Evolutionary conservation across 2,329 filamentous ascomycete species (phyloP).

Genomic region (Aspergillus nomiae): DNA sequence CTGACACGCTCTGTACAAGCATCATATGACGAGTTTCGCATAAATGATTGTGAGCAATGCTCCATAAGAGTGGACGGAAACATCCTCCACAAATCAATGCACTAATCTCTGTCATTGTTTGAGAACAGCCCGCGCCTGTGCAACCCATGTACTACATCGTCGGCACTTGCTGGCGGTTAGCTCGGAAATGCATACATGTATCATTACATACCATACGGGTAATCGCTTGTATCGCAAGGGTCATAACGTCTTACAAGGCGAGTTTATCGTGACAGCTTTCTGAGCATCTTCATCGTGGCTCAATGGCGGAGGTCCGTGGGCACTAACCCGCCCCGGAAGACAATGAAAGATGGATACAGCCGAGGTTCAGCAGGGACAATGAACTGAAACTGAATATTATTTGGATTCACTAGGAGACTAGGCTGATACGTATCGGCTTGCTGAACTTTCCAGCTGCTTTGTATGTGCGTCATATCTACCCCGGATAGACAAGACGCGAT

Average conservation of each 20-base stretch:
- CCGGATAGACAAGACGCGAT: neutral
- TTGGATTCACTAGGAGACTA: neutral
- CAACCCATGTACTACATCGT: neutral
- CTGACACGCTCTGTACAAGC: neutral
- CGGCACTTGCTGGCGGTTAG: neutral
- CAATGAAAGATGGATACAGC: neutral
- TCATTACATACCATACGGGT: neutral
- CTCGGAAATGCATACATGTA: neutral
- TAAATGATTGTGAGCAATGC: neutral
- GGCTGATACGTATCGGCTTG: neutral
- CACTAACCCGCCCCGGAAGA: neutral
- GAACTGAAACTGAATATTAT: neutral
- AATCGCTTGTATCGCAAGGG: neutral
- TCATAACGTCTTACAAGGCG: neutral
- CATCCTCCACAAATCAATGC: neutral
- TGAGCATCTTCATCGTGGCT: neutral
- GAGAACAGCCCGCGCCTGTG: neutral
- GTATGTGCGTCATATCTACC: neutral
- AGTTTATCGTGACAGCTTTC: neutral
- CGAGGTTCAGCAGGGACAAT: neutral
- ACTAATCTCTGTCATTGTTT: neutral
- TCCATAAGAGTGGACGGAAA: neutral
- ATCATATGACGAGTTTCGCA: neutral
- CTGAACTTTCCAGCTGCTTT: neutral
- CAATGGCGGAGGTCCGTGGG: neutral